phyloP scores from a whole-genome alignment of 768 basidiomycete genomes.

The Gyrodon lividus region DNA sequence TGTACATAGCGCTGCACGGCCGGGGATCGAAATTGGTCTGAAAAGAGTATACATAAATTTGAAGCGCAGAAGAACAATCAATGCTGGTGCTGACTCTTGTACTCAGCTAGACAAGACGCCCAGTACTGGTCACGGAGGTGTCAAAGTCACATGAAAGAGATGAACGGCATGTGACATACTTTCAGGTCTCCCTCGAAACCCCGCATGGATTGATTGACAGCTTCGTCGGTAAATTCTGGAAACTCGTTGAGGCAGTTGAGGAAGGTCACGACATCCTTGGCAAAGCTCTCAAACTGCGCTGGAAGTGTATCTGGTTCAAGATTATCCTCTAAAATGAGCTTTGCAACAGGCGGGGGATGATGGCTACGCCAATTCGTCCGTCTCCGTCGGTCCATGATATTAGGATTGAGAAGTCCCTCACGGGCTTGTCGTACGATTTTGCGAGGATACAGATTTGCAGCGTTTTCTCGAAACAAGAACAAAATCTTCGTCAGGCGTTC shows the following conservation, averaged over 20 bases:
- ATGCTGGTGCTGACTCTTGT: constrained; percentile 38
- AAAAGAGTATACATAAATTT: constrained; percentile 9
- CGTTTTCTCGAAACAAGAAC: constrained; percentile 53
- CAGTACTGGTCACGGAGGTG: constrained; percentile 41
- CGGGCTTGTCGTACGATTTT: constrained; percentile 41
- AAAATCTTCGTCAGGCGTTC: constrained; percentile 50
- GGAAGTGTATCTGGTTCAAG: constrained; percentile 51
- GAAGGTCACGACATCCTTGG: constrained; percentile 51
- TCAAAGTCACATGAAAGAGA: constrained; percentile 7
- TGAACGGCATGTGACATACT: constrained; percentile 26
- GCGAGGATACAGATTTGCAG: constrained; percentile 55
- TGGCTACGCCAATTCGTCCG: constrained; percentile 32
- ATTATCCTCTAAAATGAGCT: constrained; percentile 38
- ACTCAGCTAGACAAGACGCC: constrained; percentile 49
- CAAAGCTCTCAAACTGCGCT: constrained; percentile 43
- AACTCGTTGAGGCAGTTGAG: constrained; percentile 55
- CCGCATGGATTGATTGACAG: constrained; percentile 48
- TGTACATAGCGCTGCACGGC: constrained; percentile 57
- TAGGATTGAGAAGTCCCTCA: constrained; percentile 39
- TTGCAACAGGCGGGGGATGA: constrained; percentile 36
- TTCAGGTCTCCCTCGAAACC: constrained; percentile 52
- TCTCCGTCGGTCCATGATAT: constrained; percentile 33
- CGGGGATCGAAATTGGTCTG: constrained; percentile 51
- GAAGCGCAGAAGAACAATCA: not conserved
- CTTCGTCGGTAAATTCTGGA: constrained; percentile 54